Evolutionary conservation across 164 flowering plant genomes (phyloP).

Genomic region (Litsea cubeba): DNA sequence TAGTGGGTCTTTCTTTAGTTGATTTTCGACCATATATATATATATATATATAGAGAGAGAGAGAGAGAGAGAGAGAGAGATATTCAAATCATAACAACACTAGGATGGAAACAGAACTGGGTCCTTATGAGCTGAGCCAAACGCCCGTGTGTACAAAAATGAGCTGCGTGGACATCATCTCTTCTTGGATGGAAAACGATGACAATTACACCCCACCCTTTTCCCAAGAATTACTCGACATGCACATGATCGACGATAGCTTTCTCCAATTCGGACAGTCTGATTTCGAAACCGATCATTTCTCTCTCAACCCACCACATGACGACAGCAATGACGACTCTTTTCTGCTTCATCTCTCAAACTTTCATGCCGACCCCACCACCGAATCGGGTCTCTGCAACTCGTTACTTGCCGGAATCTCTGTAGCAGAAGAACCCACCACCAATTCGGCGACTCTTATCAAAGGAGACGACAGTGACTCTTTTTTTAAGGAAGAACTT

Average conservation of each 20-base stretch:
- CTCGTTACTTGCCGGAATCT: neutral
- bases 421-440: neutral
- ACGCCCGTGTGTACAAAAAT: neutral
- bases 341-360: neutral
- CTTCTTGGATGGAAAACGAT: slow-evolving; percentile 13
- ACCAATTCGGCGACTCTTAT: neutral
- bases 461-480: neutral
- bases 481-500: neutral
- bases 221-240: slow-evolving; percentile 2
- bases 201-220: neutral
- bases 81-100: neutral
- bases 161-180: neutral
- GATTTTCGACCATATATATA: neutral
- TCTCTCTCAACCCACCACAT: neutral
- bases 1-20: neutral
- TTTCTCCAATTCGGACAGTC: neutral
- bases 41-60: too few relatives aligned
- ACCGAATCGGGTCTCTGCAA: neutral
- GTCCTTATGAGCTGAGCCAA: slow-evolving; percentile 6
- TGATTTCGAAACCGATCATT: neutral
- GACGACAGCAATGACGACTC: neutral
- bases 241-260: slow-evolving; percentile 10
- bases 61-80: neutral
- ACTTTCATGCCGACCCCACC: neutral
- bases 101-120: slow-evolving; percentile 9